Base-by-base conservation (phyloP, 1,284 basidiomycete species). In the Trichosporon coremiiforme region DNA sequence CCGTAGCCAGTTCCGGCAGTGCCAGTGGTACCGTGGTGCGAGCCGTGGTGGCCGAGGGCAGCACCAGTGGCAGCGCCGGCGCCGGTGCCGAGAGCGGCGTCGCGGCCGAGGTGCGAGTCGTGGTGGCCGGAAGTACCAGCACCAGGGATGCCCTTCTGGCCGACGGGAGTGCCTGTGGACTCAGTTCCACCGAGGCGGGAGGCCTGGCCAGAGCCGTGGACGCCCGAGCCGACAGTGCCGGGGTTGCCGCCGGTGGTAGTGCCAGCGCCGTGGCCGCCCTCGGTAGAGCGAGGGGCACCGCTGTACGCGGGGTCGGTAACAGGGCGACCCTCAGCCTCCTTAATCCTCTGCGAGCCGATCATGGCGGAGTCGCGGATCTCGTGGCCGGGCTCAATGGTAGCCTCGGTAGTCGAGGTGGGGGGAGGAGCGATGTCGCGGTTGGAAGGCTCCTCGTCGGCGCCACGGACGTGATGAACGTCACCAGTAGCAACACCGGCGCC, bases 341-440 rank as follows among this genome's bases (percentile, higher is more conserved):
- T 62, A 31, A 62, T 62, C 57, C 7, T 62, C 57, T 62, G 57
- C 29, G 57, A 62, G 29, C 57, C 57, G 17, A 62, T 62, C 57
- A 62, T 62, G 57, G 57, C 57, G 31, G 57, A 62, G 57, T 62
- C 57, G 22, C 57, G 57, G 15, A 33, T 33, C 12, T 29, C 57
- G 13, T 35, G 6, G 33, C 57, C 57, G 29, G 31, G 31, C 57
- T 62, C 57, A 13, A 62, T 62, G 29, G 57, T 62, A n/a, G 57
- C 57, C 57, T 62, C 57, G 57, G 57, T 62, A 12, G 57, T 62
- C 3, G 5, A 17, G 31, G 57, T 62, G 33, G 57, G 57, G 35
- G 57, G 57, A 62, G 57, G 57, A 10, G 57, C 57, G 33, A 62
- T 62, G 57, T 62, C 57, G 57, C 57, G 57, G 57, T 62, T 62